Base-by-base conservation (phyloP, 73 alveolate species). In the Symbiodinium pilosum region DNA sequence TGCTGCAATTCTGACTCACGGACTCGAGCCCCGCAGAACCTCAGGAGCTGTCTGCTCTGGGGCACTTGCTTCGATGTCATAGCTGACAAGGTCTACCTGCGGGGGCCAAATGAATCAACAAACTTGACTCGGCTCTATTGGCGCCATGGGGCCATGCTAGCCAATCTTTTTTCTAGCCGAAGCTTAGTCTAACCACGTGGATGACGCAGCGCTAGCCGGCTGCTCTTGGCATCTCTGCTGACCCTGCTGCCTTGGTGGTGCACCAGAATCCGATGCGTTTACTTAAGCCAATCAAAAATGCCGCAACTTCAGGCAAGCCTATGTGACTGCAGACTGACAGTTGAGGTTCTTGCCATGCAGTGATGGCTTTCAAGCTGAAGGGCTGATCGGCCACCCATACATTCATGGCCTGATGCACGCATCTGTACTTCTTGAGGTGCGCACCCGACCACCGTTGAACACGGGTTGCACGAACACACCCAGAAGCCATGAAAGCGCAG, bases 321-420 rank as follows among this genome's bases (percentile, higher is more conserved):
- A n/a, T n/a, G n/a, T n/a, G n/a, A n/a, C n/a, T n/a, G n/a, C n/a
- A n/a, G n/a, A n/a, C n/a, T n/a, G n/a, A n/a, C n/a, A n/a, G n/a
- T n/a, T n/a, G n/a, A n/a, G n/a, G n/a, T n/a, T n/a, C 81, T 2
- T 18, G 30, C 97, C 97, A 91, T 1, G 97, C 88, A 26, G 87
- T 6, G 43, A 91, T 91, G 40, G 97, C 87, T 24, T 44, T 47
- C 52, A 91, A 40, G 38, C 89, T 68, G 88, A 91, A 91, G 30
- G 97, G 97, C 40, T 83, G 88, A 43, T 91, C 97, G 30, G 97
- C 97, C 34, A 91, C 97, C 97, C 97, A 91, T 42, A 91, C 97
- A 38, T 91, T 91, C 97, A 91, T 91, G 81, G 88, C 97, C 97
- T 91, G 21, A 38, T 11, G 32, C 32, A 0, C 7, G 2, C 7